Conservation (phyloP, 495 filamentous ascomycete genomes). For the Annulohypoxylon moriforme region DNA sequence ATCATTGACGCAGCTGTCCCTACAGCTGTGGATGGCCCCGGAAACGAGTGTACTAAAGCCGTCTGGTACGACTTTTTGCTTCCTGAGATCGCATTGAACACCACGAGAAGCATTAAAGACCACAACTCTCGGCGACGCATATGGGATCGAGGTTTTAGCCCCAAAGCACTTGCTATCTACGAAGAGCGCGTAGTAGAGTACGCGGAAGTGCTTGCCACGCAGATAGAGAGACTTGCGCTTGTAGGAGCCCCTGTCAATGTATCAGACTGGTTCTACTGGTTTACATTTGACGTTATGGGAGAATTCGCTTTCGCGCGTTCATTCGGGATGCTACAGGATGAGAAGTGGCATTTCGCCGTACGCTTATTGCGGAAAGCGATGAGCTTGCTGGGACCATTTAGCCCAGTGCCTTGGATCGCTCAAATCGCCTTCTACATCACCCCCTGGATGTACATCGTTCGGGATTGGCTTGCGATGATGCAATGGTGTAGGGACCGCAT, state of each 20-base stretch:
- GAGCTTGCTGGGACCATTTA: constrained; percentile 50
- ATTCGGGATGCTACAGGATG: constrained; percentile 55
- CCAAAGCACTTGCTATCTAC: constrained; percentile 42
- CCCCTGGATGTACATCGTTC: constrained; percentile 44
- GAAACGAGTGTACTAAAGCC: constrained; percentile 49
- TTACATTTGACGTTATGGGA: constrained; percentile 58
- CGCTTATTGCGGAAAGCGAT: constrained; percentile 50
- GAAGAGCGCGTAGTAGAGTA: constrained; percentile 42
- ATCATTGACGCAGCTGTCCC: constrained; percentile 50
- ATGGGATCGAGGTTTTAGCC: constrained; percentile 50
- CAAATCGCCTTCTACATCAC: constrained; percentile 47
- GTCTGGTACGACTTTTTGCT: constrained; percentile 57
- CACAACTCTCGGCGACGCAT: constrained; percentile 50
- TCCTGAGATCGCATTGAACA: constrained; percentile 48
- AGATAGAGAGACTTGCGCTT: constrained; percentile 38
- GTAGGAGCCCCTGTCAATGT: constrained; percentile 39
- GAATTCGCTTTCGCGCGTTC: constrained; percentile 55
- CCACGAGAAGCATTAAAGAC: constrained; percentile 43
- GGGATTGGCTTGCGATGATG: constrained; percentile 49
- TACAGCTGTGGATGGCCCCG: constrained; percentile 46
- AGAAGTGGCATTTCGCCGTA: constrained; percentile 50
- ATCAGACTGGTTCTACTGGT: constrained; percentile 51
- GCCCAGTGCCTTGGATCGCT: constrained; percentile 54
- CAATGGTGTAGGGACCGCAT: constrained; percentile 52
- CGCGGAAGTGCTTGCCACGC: constrained; percentile 41